Conservation (phyloP, 164 flowering plant species). For the Vitis cinerea region DNA sequence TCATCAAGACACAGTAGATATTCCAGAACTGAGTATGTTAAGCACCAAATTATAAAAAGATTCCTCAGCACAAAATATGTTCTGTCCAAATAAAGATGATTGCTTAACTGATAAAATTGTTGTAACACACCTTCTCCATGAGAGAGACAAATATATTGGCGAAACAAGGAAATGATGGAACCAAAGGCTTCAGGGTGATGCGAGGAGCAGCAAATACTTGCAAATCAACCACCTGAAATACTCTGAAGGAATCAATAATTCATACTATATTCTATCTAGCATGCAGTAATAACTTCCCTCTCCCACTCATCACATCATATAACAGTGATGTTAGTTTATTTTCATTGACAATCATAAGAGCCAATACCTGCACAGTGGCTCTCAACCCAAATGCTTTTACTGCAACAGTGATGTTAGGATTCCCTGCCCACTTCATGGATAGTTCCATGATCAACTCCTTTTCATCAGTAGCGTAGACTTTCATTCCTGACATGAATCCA, state of each 20-base stretch:
- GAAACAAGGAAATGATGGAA: slow-evolving; percentile 91
- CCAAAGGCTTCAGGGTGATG: slow-evolving; percentile 92
- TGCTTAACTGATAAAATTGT: not conserved
- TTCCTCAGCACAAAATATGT: not conserved
- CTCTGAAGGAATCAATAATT: slow-evolving; percentile 15
- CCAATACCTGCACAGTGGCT: slow-evolving; percentile 66
- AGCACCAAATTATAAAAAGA: no score
- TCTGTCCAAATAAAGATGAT: no score
- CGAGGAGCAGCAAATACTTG: slow-evolving; percentile 94
- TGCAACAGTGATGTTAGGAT: slow-evolving; percentile 78
- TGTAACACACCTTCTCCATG: slow-evolving; percentile 78
- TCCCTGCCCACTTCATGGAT: slow-evolving; percentile 88
- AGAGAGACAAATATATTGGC: slow-evolving; percentile 84
- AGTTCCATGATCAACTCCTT: slow-evolving; percentile 98
- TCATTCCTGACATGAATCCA: slow-evolving; percentile 64
- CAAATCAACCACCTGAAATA: slow-evolving; percentile 81
- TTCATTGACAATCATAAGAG: not conserved
- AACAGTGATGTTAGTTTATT: no score
- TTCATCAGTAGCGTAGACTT: slow-evolving; percentile 86
- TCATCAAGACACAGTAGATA: no score
- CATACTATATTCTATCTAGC: not conserved
- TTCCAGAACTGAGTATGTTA: no score
- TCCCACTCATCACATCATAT: no score
- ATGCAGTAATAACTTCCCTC: not conserved
- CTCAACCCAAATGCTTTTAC: slow-evolving; percentile 89